phyloP scores from a whole-genome alignment of 75 land plant species.

The Cryptomeria japonica region DNA sequence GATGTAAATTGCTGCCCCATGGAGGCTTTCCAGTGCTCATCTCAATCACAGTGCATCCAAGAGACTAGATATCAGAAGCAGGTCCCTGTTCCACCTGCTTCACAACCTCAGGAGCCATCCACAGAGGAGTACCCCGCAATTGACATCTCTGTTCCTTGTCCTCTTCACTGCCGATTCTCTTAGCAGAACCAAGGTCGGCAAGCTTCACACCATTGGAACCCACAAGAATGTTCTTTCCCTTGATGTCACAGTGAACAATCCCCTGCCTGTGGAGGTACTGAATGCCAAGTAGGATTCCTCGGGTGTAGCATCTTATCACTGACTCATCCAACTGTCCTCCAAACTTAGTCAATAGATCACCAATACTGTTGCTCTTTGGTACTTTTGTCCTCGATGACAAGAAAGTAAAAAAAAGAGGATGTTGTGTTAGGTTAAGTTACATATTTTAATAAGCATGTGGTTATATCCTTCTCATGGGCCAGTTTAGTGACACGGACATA shows the following conservation, averaged over 20 bases:
- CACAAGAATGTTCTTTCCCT: slow-evolving; percentile 61
- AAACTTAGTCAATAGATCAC: neutral
- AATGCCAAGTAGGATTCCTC: slow-evolving; percentile 40
- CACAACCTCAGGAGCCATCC: slow-evolving; percentile 46
- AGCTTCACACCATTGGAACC: slow-evolving; percentile 56
- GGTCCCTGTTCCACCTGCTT: slow-evolving; percentile 28
- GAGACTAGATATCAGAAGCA: slow-evolving; percentile 60
- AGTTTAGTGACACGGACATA: too few species aligned
- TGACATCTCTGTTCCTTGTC: neutral
- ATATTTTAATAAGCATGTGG: too few species aligned
- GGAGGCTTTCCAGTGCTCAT: slow-evolving; percentile 53
- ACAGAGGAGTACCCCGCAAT: slow-evolving; percentile 31
- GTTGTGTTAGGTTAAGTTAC: too few species aligned
- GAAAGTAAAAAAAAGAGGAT: too few species aligned
- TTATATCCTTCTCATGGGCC: too few species aligned
- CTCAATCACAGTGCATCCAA: slow-evolving; percentile 66
- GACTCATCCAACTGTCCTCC: slow-evolving; percentile 25
- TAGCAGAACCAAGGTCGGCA: slow-evolving; percentile 84
- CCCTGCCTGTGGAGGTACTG: slow-evolving; percentile 41
- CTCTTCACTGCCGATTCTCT: neutral
- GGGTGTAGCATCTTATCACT: slow-evolving; percentile 25
- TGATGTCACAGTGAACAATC: slow-evolving; percentile 72
- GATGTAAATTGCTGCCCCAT: slow-evolving; percentile 27
- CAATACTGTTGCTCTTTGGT: slow-evolving; percentile 38
- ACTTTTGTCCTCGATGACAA: too few species aligned